Base-by-base conservation (phyloP, 225 moss, liverwort and hornwort genomes). In the Polytrichum commune region DNA sequence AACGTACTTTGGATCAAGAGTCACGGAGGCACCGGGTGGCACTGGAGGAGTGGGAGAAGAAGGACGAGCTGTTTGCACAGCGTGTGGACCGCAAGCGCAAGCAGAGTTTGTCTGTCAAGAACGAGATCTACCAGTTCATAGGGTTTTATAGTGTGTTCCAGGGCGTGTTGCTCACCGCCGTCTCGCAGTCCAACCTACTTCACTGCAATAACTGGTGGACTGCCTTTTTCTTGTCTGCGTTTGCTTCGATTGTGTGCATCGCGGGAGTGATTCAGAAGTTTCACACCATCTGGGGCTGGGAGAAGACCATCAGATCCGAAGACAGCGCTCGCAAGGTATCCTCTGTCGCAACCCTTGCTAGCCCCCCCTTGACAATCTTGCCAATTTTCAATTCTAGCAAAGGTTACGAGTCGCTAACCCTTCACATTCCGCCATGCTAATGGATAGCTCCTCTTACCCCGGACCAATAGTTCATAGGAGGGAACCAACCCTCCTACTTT, bases 141-240 rank as follows among this genome's bases (percentile, higher is more conserved):
- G 85, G 85, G 0, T 79, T 85, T 18, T 79, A 78, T 0, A 85
- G 81, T 10, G 85, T 85, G 18, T 85, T 85, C 53, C 85, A 85
- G 53, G 85, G 85, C 8, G 85, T 82, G 62, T 9, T 82, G 23
- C 74, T 85, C 27, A 85, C 81, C 8, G 82, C 85, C 1, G 85
- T 74, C 18, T 57, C 84, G 64, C 76, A 85, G 58, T 76, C 84
- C 0, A 81, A 28, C 19, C 8, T 66, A 4, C 27, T 84, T 78
- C 19, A 16, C n/a, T 81, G 66, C 62, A 7, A 81, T 18, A 81
- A 81, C 73, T 76, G 73, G 81, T 81, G 81, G 81, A 22, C 35
- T 13, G 73, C 81, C 3, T 69, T 73, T 18, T 69, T 55, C 24
- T 62, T 81, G 60, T 73, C 76, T 29, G 25, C 60, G n/a, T 27